These are phyloP conservation scores for Mrakia frigida DNA, from an alignment of 768 basidiomycete species.

Conservation along the genomic window DNA sequence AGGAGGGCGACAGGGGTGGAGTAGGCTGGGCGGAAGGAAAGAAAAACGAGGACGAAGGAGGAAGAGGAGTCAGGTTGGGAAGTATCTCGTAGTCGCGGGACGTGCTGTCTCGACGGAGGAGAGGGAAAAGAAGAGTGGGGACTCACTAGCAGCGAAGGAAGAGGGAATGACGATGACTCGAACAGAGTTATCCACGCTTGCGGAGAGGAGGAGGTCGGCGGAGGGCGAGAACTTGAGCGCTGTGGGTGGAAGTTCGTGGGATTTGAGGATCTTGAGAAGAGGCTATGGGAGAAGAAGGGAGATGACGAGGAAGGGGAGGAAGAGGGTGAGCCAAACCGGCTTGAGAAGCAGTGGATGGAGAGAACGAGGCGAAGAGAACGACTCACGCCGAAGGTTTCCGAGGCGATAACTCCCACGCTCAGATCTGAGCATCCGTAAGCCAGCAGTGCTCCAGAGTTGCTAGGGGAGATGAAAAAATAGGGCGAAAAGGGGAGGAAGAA, in stretches of 20 bases:
- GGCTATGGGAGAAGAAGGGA: conserved; percentile 54
- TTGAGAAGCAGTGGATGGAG: neutral
- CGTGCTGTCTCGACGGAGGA: neutral
- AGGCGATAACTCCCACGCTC: conserved; percentile 76
- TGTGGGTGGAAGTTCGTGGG: conserved; percentile 92
- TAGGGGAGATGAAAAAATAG: neutral
- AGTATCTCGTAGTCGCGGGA: neutral
- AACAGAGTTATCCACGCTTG: conserved; percentile 83
- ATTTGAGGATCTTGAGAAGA: conserved; percentile 75
- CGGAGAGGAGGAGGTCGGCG: conserved; percentile 73
- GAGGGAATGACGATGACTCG: conserved; percentile 69
- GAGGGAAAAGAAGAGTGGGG: neutral
- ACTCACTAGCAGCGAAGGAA: conserved; percentile 43
- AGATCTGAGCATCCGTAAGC: conserved; percentile 84
- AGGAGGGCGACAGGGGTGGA: conserved; percentile 28
- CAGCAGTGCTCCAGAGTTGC: conserved; percentile 58
- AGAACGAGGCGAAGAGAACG: neutral
- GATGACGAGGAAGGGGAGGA: neutral
- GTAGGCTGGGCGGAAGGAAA: conserved; percentile 16
- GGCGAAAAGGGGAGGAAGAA: neutral
- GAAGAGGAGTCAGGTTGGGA: neutral
- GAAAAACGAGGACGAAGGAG: neutral
- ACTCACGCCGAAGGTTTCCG: conserved; percentile 67
- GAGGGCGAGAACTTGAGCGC: conserved; percentile 80
- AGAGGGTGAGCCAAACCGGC: conserved; percentile 14